Conservation (phyloP, 163 green algal genomes). For the Scenedesmus sp. region DNA sequence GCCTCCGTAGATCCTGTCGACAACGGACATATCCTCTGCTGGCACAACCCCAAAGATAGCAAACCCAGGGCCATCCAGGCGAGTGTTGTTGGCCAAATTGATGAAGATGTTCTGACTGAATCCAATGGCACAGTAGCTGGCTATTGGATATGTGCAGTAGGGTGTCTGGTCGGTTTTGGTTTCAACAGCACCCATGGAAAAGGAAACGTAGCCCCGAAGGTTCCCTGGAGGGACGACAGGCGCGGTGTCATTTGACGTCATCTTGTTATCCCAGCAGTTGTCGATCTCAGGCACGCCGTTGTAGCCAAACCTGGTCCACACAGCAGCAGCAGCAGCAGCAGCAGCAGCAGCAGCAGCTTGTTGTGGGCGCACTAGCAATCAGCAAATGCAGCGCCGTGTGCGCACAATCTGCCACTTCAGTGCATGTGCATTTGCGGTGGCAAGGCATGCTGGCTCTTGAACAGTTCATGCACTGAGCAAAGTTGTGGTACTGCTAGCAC, state of each 20-base stretch:
- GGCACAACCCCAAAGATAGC: not conserved
- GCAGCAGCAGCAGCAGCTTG: no score
- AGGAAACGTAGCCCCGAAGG: not conserved
- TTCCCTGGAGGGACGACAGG: not conserved
- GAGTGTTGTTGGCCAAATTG: not conserved
- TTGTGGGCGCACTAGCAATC: no score
- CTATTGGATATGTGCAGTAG: not conserved
- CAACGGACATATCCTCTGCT: not conserved
- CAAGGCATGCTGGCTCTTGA: no score
- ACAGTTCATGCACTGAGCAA: no score
- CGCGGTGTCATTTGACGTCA: not conserved
- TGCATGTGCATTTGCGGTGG: no score
- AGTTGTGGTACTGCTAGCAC: no score
- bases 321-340: no score
- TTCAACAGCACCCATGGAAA: not conserved
- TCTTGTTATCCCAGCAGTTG: not conserved
- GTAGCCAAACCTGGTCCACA: not conserved
- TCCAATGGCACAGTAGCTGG: not conserved
- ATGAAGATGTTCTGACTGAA: conserved; percentile 6
- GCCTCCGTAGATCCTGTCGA: not conserved
- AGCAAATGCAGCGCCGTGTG: no score
- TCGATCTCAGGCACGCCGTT: not conserved
- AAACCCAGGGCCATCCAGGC: not conserved
- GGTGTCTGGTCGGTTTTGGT: not conserved
- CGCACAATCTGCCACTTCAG: no score